These are phyloP conservation scores for Gigaspora rosea DNA, from an alignment of 192 early-diverging fungal genomes.

Conservation along the genomic window DNA sequence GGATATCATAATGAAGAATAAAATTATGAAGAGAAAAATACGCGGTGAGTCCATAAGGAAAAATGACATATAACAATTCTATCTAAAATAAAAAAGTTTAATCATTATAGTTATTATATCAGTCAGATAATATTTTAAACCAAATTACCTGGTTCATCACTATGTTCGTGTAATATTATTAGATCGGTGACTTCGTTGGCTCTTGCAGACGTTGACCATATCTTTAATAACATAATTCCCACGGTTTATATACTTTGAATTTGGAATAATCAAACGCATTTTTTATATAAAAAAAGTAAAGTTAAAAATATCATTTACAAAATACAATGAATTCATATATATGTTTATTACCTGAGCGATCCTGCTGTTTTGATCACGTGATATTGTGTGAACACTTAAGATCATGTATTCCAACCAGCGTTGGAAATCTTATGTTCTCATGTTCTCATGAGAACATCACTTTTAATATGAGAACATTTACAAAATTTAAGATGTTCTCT, in stretches of 20 bases:
- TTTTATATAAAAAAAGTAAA: conserved; percentile 50
- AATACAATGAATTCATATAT: not conserved
- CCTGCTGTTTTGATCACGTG: conserved; percentile 87
- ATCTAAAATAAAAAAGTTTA: conserved; percentile 51
- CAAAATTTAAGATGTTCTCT: too few species aligned
- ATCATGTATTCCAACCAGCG: conserved; percentile 87
- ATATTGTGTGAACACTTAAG: conserved; percentile 95
- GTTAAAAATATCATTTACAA: too few species aligned
- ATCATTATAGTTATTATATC: not conserved
- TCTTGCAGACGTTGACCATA: conserved; percentile 92
- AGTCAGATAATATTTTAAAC: conserved; percentile 8
- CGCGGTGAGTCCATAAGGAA: conserved; percentile 97
- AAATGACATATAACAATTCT: conserved; percentile 92
- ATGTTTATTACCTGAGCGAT: conserved; percentile 67
- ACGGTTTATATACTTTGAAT: conserved; percentile 96
- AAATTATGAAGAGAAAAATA: conserved; percentile 98
- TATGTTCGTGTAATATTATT: conserved; percentile 92
- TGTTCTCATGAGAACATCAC: too few species aligned
- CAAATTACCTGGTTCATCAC: conserved; percentile 84
- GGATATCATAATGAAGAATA: conserved; percentile 95
- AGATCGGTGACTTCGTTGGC: conserved; percentile 94
- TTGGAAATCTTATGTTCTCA: too few species aligned
- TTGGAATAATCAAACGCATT: conserved; percentile 93
- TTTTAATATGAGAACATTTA: too few species aligned
- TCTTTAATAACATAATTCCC: conserved; percentile 95